These are phyloP conservation scores for Solanum pennellii DNA, from an alignment of 257 asterid genomes.

Conservation along the genomic window DNA sequence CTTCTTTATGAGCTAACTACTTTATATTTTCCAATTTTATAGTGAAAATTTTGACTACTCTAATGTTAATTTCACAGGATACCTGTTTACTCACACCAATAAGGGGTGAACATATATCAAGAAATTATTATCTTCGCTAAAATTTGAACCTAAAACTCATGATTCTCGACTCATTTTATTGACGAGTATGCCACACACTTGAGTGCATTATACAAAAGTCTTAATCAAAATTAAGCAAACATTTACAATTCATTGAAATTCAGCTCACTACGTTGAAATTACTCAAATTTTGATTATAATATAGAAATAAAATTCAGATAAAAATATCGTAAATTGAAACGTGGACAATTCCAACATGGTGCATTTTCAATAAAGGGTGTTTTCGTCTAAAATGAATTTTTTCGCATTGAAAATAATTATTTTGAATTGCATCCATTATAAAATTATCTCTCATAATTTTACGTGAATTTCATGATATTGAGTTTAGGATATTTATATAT, in stretches of 20 bases:
- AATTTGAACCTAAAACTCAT: not conserved
- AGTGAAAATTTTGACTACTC: not conserved
- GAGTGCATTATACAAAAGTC: not conserved
- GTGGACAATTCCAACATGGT: too few species aligned
- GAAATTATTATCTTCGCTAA: not conserved
- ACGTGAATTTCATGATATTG: not conserved
- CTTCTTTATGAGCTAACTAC: not conserved
- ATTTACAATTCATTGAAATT: not conserved
- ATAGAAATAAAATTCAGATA: not conserved
- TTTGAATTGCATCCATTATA: not conserved
- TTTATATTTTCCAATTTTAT: too few species aligned
- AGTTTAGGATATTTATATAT: too few species aligned
- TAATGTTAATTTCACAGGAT: not conserved
- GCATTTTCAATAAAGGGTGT: not conserved
- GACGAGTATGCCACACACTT: not conserved
- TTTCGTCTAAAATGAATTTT: not conserved
- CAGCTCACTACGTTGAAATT: too few species aligned
- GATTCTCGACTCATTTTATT: not conserved
- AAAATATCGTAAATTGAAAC: not conserved
- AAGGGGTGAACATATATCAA: not conserved
- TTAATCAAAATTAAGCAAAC: not conserved
- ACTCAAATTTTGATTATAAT: not conserved
- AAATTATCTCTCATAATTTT: not conserved
- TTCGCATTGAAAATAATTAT: not conserved
- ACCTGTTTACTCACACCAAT: not conserved